Evolutionary conservation across 768 basidiomycete species (phyloP).

Genomic region (Lactifluus pinguis): DNA sequence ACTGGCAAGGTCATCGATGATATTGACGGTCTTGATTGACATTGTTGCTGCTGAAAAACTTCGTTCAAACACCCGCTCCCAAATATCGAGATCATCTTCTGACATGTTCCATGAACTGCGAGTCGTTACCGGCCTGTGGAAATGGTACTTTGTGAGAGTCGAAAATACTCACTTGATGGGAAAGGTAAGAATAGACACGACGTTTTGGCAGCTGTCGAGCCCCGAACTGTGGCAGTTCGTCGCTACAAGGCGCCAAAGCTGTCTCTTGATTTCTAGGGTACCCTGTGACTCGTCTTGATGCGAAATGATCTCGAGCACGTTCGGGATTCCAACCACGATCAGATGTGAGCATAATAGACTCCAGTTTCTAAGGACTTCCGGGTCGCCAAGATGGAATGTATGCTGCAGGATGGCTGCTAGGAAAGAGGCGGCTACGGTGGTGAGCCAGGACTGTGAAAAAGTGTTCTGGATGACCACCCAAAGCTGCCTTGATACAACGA

Average conservation of each 20-base stretch:
- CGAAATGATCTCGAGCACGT: neutral
- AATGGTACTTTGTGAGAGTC: neutral
- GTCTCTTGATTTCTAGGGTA: slow-evolving; percentile 5
- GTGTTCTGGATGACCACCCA: slow-evolving; percentile 1
- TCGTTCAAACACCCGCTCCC: slow-evolving; percentile 6
- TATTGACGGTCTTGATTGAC: neutral
- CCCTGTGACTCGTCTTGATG: neutral
- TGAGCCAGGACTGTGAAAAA: slow-evolving; percentile 1
- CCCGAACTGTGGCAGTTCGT: neutral
- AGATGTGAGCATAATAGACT: slow-evolving; percentile 7
- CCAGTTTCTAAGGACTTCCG: slow-evolving; percentile 3
- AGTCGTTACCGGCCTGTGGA: neutral
- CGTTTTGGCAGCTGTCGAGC: neutral
- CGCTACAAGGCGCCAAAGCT: slow-evolving; percentile 8
- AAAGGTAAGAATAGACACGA: neutral
- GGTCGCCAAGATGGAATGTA: slow-evolving; percentile 1
- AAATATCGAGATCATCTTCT: slow-evolving; percentile 7
- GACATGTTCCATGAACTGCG: slow-evolving; percentile 13
- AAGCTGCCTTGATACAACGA: slow-evolving; percentile 4
- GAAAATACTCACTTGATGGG: slow-evolving; percentile 3
- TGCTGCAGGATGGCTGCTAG: slow-evolving; percentile 1
- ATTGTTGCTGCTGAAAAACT: neutral
- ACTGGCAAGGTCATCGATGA: slow-evolving; percentile 1
- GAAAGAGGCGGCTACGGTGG: slow-evolving; percentile 3
- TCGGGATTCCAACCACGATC: slow-evolving; percentile 5